A percentile compares a stretch with the other conserved stretches of the same genome.
Conservation (phyloP, 2,329 filamentous ascomycete genomes). For the Aspergillus caelatus region DNA sequence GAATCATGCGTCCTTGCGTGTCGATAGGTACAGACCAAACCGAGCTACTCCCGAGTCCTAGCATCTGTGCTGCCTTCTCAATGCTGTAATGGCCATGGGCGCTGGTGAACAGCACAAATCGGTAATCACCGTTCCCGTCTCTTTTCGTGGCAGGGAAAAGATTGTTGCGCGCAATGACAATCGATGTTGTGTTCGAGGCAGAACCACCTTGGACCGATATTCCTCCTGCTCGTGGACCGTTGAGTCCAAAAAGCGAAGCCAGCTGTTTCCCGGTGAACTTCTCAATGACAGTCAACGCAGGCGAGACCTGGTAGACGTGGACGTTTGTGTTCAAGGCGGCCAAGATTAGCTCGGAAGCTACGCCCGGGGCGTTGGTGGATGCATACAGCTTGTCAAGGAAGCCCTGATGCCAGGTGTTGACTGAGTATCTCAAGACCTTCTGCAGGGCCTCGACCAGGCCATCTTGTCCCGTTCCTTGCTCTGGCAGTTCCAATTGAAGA, state of each 20-base stretch:
- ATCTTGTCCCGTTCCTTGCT: constrained; percentile 63
- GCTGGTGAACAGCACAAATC: constrained; percentile 85
- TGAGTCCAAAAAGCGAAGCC: constrained; percentile 76
- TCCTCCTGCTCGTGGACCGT: constrained; percentile 68
- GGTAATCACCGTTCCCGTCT: constrained; percentile 64
- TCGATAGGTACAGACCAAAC: constrained; percentile 79
- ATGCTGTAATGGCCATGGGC: constrained; percentile 92
- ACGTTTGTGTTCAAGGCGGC: constrained; percentile 89
- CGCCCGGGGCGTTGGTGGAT: constrained; percentile 83
- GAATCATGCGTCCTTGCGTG: constrained; percentile 69
- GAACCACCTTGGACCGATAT: constrained; percentile 79
- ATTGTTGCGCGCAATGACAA: constrained; percentile 85
- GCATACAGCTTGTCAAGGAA: constrained; percentile 95
- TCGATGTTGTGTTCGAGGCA: constrained; percentile 80
- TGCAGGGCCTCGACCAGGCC: constrained; percentile 73
- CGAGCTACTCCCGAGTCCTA: constrained; percentile 75
- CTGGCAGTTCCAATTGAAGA: constrained; percentile 55
- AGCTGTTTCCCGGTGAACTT: constrained; percentile 76
- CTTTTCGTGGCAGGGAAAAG: constrained; percentile 78
- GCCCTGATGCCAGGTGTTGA: constrained; percentile 98
- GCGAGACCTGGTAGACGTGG: constrained; percentile 93
- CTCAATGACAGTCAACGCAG: constrained; percentile 83
- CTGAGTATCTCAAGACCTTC: constrained; percentile 77
- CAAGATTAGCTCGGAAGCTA: constrained; percentile 82
- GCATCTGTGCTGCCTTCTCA: constrained; percentile 90